Percentiles rank a stretch among this genome's conserved stretches.
These are phyloP conservation scores for Paraphaeosphaeria sporulosa DNA, from an alignment of 2,329 filamentous ascomycete species.

Conservation along the genomic window DNA sequence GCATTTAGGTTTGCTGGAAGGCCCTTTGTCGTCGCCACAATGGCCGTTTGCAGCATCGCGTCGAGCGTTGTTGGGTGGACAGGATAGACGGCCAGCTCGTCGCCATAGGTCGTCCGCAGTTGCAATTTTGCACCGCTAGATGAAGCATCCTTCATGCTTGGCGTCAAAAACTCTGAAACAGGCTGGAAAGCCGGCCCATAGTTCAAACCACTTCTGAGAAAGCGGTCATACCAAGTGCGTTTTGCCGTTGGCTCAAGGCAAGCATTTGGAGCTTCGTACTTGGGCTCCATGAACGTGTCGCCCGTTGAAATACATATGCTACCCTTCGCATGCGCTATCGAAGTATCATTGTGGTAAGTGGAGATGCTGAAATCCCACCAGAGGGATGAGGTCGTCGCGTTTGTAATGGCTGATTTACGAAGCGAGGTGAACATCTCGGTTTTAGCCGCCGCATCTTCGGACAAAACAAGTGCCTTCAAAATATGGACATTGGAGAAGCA, in stretches of 20 bases:
- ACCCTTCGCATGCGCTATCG: constrained; percentile 24
- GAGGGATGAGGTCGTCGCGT: constrained; percentile 13
- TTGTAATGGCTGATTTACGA: constrained; percentile 8
- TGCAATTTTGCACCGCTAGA: constrained; percentile 14
- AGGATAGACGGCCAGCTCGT: constrained; percentile 17
- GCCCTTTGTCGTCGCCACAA: constrained; percentile 25
- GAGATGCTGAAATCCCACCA: constrained; percentile 28
- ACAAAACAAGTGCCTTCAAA: constrained; percentile 12
- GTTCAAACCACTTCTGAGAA: constrained; percentile 5
- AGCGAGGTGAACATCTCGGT: constrained; percentile 17
- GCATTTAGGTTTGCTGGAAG: constrained; percentile 17
- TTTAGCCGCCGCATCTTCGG: background rate
- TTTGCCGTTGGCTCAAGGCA: constrained; percentile 4
- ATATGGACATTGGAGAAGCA: constrained; percentile 9
- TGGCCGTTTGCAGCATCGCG: constrained; percentile 26
- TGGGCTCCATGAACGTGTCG: background rate
- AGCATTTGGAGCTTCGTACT: background rate
- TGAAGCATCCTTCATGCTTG: background rate
- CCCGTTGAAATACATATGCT: background rate
- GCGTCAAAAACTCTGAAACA: constrained; percentile 6
- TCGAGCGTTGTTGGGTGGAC: constrained; percentile 33
- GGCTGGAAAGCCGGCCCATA: constrained; percentile 13
- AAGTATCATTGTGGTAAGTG: constrained; percentile 17
- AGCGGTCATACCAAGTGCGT: constrained; percentile 11
- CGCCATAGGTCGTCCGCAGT: constrained; percentile 14